A percentile compares a stretch with the other conserved stretches of the same genome.
These are phyloP conservation scores for Candida hispaniensis DNA, from an alignment of 805 yeast species.

Conservation along the genomic window DNA sequence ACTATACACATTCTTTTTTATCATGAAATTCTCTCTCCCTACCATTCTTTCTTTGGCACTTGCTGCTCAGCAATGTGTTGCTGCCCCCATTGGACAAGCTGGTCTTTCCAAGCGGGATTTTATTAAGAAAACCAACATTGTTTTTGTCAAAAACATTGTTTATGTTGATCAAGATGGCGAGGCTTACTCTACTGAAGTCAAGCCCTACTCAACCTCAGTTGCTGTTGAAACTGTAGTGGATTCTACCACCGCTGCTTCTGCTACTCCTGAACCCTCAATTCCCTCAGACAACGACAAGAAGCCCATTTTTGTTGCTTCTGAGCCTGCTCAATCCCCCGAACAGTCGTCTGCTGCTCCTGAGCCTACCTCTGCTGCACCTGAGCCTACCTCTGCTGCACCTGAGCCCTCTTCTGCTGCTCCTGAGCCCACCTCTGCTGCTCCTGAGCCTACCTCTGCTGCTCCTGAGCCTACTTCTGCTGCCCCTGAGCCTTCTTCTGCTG, in stretches of 20 bases:
- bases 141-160: conserved; percentile 22
- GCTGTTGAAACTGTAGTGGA: conserved; percentile 8
- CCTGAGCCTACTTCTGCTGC: conserved; percentile 7
- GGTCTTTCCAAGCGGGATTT: conserved; percentile 17
- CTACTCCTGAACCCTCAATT: conserved; percentile 6
- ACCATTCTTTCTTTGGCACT: conserved; percentile 10
- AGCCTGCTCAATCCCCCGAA: too few relatives aligned
- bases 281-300: too few relatives aligned
- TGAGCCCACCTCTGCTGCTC: conserved; percentile 13
- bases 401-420: conserved; percentile 15
- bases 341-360: conserved; percentile 17
- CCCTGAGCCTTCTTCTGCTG: too few relatives aligned
- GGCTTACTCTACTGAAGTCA: conserved; percentile 21
- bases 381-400: conserved; percentile 12
- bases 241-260: conserved; percentile 14
- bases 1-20: conserved; percentile 2
- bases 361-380: conserved; percentile 13
- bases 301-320: too few relatives aligned
- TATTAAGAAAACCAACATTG: conserved; percentile 18
- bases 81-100: conserved; percentile 16
- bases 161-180: conserved; percentile 23
- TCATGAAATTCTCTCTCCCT: conserved; percentile 13
- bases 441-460: conserved; percentile 9
- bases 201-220: conserved; percentile 20
- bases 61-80: conserved; percentile 2